These are phyloP conservation scores for Coelastrella sp. DNA, from an alignment of 139 green algal species.

Conservation along the genomic window DNA sequence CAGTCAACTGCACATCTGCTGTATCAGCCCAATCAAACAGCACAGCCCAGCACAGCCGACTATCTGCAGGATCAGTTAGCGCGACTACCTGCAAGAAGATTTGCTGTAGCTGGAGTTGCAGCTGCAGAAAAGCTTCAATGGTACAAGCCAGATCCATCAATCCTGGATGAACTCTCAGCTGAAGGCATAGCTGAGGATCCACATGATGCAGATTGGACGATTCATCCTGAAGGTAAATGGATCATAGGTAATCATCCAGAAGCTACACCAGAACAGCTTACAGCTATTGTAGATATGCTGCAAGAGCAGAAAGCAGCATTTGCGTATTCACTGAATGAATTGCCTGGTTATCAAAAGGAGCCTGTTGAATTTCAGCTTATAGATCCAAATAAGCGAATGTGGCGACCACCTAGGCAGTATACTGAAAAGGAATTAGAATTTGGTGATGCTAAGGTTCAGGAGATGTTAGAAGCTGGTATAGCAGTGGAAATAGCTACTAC, in stretches of 20 bases:
- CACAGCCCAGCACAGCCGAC: too few species aligned
- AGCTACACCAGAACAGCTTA: background rate
- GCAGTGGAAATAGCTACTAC: background rate
- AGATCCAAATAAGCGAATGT: slow-evolving; percentile 16
- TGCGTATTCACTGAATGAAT: slow-evolving; percentile 9
- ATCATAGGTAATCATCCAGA: slow-evolving; percentile 24
- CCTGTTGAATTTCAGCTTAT: background rate
- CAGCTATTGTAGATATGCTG: background rate
- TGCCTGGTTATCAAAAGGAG: background rate
- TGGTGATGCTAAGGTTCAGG: slow-evolving; percentile 16
- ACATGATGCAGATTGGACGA: background rate
- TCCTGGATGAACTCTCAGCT: background rate
- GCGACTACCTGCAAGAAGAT: too few species aligned
- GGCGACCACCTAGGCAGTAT: background rate
- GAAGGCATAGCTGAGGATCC: background rate
- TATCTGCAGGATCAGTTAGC: too few species aligned
- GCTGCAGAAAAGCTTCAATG: too few species aligned
- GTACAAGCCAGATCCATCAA: background rate
- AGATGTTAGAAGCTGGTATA: slow-evolving; percentile 25
- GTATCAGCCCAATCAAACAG: too few species aligned
- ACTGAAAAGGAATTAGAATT: background rate
- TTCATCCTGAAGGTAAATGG: background rate
- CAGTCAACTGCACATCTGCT: too few species aligned
- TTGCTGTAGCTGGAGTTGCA: too few species aligned
- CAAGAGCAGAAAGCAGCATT: background rate